Base-by-base conservation (phyloP, 495 filamentous ascomycete species). In the Hypomontagnella monticulosa region DNA sequence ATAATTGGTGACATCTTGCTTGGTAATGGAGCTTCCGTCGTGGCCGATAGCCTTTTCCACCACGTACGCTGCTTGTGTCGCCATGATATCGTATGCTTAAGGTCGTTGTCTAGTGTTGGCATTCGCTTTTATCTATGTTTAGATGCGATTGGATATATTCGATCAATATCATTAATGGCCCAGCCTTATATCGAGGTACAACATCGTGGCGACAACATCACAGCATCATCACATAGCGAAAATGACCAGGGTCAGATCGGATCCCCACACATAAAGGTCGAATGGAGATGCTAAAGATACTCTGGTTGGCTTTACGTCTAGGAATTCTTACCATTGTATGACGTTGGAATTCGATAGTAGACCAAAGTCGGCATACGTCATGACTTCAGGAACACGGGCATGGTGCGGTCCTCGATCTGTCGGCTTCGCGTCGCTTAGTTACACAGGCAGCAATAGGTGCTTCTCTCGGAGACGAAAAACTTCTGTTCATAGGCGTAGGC, bases 11-110 rank as follows among this genome's bases (percentile, higher is more conserved):
- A 89, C 76, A 62, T 91, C 83, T 66, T 90, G 85, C 49, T 63
- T 72, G 5, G 84, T 86, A 53, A 82, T 74, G 8, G 83, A 76
- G 55, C 86, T 87, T 56, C 80, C 76, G 58, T 76, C 82, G 71
- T 93, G 88, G 52, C 91, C 89, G 43, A 93, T 68, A 41, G 71
- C 76, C 78, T 88, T 84, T 72, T 93, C 91, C 33, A 79, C 83
- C 27, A 78, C 67, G 57, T 85, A 85, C 20, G 91, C 90, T 68
- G 82, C 81, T 80, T 90, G 87, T 37, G 86, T 71, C 85, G 88
- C 18, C 53, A 53, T 16, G 11, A 43, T 55, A 15, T 55, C 15
- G 15, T 20, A 37, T 66, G n/a, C 33, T n/a, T n/a, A n/a, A n/a
- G n/a, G n/a, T n/a, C n/a, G n/a, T n/a, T n/a, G n/a, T n/a, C n/a